A percentile compares a stretch with the other conserved stretches of the same genome.
Evolutionary conservation across 805 yeast species (phyloP).

Genomic region (Wickerhamiella qilinensis): DNA sequence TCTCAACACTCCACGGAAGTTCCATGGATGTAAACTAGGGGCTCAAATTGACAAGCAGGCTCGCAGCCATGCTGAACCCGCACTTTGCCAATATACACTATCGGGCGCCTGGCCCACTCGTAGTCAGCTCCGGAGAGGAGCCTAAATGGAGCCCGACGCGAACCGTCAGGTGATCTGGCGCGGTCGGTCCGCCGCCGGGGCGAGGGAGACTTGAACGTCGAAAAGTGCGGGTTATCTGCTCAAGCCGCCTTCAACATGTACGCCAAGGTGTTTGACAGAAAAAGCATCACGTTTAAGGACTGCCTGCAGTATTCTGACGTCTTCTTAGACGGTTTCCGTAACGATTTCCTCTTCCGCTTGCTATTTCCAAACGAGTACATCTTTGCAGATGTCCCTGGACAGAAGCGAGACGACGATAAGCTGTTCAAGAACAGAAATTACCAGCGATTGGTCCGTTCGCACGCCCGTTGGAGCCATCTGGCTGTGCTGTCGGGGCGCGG

Average conservation of each 20-base stretch:
- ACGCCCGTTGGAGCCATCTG: background rate
- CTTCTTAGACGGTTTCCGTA: background rate
- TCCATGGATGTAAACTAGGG: too few relatives aligned
- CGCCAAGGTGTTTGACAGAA: background rate
- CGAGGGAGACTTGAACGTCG: too few relatives aligned
- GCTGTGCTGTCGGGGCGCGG: background rate
- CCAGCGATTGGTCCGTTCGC: background rate
- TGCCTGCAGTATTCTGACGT: background rate
- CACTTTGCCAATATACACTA: too few relatives aligned
- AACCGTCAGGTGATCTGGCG: too few relatives aligned
- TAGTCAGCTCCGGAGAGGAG: too few relatives aligned
- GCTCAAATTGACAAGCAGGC: too few relatives aligned
- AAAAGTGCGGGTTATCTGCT: too few relatives aligned
- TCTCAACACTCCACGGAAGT: too few relatives aligned
- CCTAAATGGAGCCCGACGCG: too few relatives aligned
- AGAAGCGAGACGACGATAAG: background rate
- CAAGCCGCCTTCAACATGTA: background rate
- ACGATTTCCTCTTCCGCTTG: background rate
- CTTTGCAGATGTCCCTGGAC: background rate
- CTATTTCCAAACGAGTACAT: background rate
- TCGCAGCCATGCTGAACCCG: too few relatives aligned
- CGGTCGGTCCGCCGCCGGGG: too few relatives aligned
- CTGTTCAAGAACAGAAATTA: background rate
- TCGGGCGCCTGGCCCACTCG: too few relatives aligned
- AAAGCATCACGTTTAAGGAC: background rate